These are phyloP conservation scores for Ophiocordyceps camponoti-saundersi DNA, from an alignment of 2,329 filamentous ascomycete species.

Conservation along the genomic window DNA sequence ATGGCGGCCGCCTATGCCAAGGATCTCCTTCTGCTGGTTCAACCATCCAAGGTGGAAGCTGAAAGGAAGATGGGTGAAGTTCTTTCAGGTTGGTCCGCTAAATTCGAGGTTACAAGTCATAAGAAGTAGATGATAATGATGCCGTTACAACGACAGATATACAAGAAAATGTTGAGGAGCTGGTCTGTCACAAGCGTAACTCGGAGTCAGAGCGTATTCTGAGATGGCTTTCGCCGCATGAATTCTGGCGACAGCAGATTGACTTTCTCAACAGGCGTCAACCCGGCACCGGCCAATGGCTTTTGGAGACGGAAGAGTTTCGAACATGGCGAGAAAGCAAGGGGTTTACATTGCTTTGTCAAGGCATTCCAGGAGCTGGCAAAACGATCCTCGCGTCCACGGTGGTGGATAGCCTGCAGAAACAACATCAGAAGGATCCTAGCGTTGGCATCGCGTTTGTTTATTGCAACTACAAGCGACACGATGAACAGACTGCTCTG, in stretches of 20 bases:
- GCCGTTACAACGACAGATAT: not conserved
- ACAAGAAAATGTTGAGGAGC: not conserved
- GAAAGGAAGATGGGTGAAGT: not conserved
- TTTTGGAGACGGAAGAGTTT: not conserved
- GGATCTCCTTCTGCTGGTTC: not conserved
- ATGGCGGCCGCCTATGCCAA: not conserved
- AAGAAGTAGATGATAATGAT: no score
- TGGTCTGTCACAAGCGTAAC: not conserved
- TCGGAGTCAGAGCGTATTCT: not conserved
- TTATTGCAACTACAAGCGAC: not conserved
- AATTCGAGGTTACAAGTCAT: not conserved
- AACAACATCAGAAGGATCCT: not conserved
- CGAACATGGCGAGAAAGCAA: not conserved
- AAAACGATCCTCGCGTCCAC: not conserved
- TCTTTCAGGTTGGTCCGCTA: not conserved
- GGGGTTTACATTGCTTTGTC: not conserved
- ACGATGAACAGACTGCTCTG: not conserved
- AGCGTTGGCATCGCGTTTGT: not conserved
- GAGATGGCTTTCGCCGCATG: not conserved
- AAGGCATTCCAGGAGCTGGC: not conserved
- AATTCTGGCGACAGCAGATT: not conserved
- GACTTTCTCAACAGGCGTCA: not conserved
- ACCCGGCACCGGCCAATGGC: not conserved
- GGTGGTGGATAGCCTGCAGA: not conserved
- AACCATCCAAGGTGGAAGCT: not conserved